Base-by-base conservation (phyloP, 192 early-diverging fungal species). In the Coemansia sp. region DNA sequence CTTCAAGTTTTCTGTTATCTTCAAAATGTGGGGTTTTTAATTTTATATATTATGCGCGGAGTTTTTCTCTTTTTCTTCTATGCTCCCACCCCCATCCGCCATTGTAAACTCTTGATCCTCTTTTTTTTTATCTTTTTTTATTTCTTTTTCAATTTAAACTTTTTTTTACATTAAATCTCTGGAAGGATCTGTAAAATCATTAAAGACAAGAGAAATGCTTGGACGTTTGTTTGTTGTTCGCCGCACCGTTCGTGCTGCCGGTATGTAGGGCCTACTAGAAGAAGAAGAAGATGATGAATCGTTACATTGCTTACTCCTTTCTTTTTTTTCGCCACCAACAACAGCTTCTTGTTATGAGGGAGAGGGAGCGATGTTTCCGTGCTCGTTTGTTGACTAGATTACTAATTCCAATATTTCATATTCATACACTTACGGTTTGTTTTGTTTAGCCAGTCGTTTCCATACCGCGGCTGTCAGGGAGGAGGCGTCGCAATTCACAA, bases 401-500 rank as follows among this genome's bases (percentile, higher is more conserved):
- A 37, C 40, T 41, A 66, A 66, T 66, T 45, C 32, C 11, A 10
- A 36, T 10, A 13, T 43, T 4, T 5, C 36, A 15, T 37, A 6
- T 46, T 19, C 9, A 47, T 6, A 5, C 21, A 12, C 57, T 2
- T 43, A 18, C 65, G 21, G 10, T 61, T 48, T 16, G n/a, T 42
- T 8, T 21, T 54, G 21, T 63, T 43, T 85, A 89, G 88, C 84
- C 58, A 90, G 77, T 83, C 93, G 94, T 21, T 73, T 88, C 51
- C 95, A 98, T 45, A 76, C 74, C 13, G 68, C 68, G 3, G 68
- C 57, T 0, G 54, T 58, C 2, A 59, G 60, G 5, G n/a, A 43
- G 8, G 80, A 77, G 40, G 80, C 75, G 7, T 74, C 80, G 61
- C 55, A 67, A 48, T 90, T 99, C 80, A 87, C 85, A 65, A 97